Percentiles rank a stretch among this genome's conserved stretches.
phyloP scores from a whole-genome alignment of 805 yeast species.

The Sugiyamaella mastotermitis region DNA sequence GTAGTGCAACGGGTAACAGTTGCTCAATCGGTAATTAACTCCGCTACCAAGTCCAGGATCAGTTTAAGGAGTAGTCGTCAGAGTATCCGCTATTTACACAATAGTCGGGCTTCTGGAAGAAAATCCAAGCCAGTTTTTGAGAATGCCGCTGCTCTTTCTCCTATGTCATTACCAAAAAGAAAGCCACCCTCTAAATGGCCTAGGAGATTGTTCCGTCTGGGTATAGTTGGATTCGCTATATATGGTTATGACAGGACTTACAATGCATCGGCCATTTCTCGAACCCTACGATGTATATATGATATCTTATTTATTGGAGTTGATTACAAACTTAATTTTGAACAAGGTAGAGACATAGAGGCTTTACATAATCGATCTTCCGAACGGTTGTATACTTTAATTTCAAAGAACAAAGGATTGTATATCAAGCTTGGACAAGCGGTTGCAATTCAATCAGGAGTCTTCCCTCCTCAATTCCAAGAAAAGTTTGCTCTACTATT shows the following conservation, averaged over 20 bases:
- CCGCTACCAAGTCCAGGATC: too few relatives aligned
- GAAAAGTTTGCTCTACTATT: constrained; percentile 51
- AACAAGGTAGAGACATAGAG: constrained; percentile 40
- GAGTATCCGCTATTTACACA: too few relatives aligned
- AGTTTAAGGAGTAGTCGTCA: too few relatives aligned
- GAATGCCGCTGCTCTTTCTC: constrained; percentile 12
- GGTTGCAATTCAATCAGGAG: constrained; percentile 65
- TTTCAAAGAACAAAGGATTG: constrained; percentile 48
- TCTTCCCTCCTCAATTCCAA: constrained; percentile 62
- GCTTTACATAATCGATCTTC: constrained; percentile 58
- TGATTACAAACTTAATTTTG: constrained; percentile 54
- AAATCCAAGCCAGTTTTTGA: constrained; percentile 7
- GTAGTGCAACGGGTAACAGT: too few relatives aligned
- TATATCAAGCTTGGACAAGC: constrained; percentile 78
- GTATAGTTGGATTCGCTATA: constrained; percentile 18
- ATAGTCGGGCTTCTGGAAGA: too few relatives aligned
- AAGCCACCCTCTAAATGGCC: constrained; percentile 13
- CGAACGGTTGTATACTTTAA: constrained; percentile 40
- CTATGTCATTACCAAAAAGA: constrained; percentile 15
- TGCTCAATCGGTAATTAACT: too few relatives aligned
- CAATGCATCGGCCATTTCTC: constrained; percentile 44
- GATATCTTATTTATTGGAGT: constrained; percentile 46
- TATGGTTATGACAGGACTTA: constrained; percentile 34
- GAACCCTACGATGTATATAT: constrained; percentile 49
- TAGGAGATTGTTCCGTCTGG: constrained; percentile 8